phyloP scores from a whole-genome alignment of 1,284 basidiomycete genomes.

The Ustilago tritici region DNA sequence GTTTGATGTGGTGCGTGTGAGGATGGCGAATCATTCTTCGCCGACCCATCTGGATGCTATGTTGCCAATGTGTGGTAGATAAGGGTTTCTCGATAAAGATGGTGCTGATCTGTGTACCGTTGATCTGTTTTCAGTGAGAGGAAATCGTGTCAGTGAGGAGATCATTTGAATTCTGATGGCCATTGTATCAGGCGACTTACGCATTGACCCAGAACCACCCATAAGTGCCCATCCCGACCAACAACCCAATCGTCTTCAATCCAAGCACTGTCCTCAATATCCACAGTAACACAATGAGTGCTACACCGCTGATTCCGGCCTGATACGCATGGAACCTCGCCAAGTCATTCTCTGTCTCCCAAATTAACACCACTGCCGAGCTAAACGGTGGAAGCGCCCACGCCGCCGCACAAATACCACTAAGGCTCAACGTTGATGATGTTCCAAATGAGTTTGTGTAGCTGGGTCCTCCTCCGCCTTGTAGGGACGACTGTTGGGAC shows the following conservation, averaged over 20 bases:
- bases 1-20: neutral
- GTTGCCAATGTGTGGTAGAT: slow-evolving; percentile 52
- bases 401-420: slow-evolving; percentile 53
- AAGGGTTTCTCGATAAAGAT: slow-evolving; percentile 49
- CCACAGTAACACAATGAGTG: slow-evolving; percentile 50
- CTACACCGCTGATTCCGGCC: slow-evolving; percentile 53
- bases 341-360: slow-evolving; percentile 62
- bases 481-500: neutral
- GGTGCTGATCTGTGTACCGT: slow-evolving; percentile 53
- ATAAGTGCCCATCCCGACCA: slow-evolving; percentile 57
- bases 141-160: neutral
- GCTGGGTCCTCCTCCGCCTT: slow-evolving; percentile 13
- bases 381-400: slow-evolving; percentile 62
- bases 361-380: slow-evolving; percentile 55
- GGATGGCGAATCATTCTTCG: slow-evolving; percentile 32
- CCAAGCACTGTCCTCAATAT: slow-evolving; percentile 53
- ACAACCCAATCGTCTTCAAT: slow-evolving; percentile 58
- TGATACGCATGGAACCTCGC: slow-evolving; percentile 65
- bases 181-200: slow-evolving; percentile 36
- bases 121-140: slow-evolving; percentile 24
- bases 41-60: slow-evolving; percentile 58
- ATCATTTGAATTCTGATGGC: neutral
- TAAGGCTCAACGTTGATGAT: slow-evolving; percentile 50
- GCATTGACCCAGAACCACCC: slow-evolving; percentile 66
- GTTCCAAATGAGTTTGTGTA: slow-evolving; percentile 43